Evolutionary conservation across 495 filamentous ascomycete genomes (phyloP).

Genomic region (Poronia punctata): DNA sequence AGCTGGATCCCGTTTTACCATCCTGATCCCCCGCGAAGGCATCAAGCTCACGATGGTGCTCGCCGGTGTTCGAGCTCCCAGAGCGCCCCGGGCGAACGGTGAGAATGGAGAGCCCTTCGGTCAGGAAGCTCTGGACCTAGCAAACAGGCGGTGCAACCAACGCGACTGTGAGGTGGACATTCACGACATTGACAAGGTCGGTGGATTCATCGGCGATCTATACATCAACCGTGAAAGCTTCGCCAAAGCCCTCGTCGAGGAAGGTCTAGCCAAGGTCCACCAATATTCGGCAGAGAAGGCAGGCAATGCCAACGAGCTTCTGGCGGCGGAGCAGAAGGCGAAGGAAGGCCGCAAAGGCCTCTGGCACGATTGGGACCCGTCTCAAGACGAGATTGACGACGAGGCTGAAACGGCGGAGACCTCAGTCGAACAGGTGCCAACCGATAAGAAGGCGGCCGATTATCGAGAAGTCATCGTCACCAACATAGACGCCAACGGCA

Average conservation of each 20-base stretch:
- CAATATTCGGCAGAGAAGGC: conserved; percentile 93
- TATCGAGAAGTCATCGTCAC: conserved; percentile 91
- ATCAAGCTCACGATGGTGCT: conserved; percentile 94
- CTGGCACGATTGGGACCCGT: conserved; percentile 93
- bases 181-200: conserved; percentile 89
- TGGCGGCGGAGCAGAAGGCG: conserved; percentile 78
- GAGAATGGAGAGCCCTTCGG: conserved; percentile 92
- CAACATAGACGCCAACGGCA: conserved; percentile 68
- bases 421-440: conserved; percentile 34
- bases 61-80: conserved; percentile 87
- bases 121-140: conserved; percentile 86
- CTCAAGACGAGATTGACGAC: conserved; percentile 56
- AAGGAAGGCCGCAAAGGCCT: conserved; percentile 81
- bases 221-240: conserved; percentile 96
- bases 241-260: conserved; percentile 87
- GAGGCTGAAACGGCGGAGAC: conserved; percentile 46
- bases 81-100: conserved; percentile 64
- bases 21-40: conserved; percentile 87
- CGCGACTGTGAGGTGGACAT: conserved; percentile 96
- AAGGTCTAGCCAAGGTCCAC: conserved; percentile 87
- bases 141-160: conserved; percentile 81
- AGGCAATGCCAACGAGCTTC: conserved; percentile 77
- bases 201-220: conserved; percentile 93
- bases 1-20: conserved; percentile 85
- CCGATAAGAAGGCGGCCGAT: conserved; percentile 61